Percentiles rank a stretch among this genome's conserved stretches.
Conservation (phyloP, 345 rosid species). For the Hevea brasiliensis region DNA sequence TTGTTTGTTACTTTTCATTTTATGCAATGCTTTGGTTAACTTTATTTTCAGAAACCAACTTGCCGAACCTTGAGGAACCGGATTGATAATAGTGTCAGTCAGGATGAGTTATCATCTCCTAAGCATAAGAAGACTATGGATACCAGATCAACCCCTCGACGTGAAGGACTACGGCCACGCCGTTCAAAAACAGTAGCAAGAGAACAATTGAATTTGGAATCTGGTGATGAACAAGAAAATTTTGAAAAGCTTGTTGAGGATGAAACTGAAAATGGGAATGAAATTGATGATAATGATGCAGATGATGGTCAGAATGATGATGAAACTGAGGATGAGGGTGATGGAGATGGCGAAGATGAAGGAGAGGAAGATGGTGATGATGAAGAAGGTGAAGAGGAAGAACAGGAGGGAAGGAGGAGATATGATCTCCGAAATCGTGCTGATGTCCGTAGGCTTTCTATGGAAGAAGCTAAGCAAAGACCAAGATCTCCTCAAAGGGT, state of each 20-base stretch:
- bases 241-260: slow-evolving; percentile 78
- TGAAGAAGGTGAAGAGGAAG: slow-evolving; percentile 72
- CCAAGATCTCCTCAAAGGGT: slow-evolving; percentile 88
- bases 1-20: slow-evolving; percentile 4
- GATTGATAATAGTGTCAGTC: slow-evolving; percentile 54
- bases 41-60: slow-evolving; percentile 57
- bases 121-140: slow-evolving; percentile 53
- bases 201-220: slow-evolving; percentile 52
- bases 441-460: slow-evolving; percentile 79
- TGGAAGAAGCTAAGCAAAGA: slow-evolving; percentile 78
- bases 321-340: slow-evolving; percentile 33
- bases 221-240: slow-evolving; percentile 65
- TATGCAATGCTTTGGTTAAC: slow-evolving; percentile 10
- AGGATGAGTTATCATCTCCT: slow-evolving; percentile 57
- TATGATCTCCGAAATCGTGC: slow-evolving; percentile 97
- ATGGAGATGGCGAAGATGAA: slow-evolving; percentile 62
- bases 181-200: slow-evolving; percentile 57
- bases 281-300: slow-evolving; percentile 65
- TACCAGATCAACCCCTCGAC: slow-evolving; percentile 72
- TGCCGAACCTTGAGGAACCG: slow-evolving; percentile 59
- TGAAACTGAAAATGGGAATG: slow-evolving; percentile 82
- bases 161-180: slow-evolving; percentile 98
- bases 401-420: slow-evolving; percentile 90
- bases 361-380: slow-evolving; percentile 25
- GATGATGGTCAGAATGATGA: slow-evolving; percentile 44